These are phyloP conservation scores for Aspergillus cejpii DNA, from an alignment of 2,329 filamentous ascomycete species.

Conservation along the genomic window DNA sequence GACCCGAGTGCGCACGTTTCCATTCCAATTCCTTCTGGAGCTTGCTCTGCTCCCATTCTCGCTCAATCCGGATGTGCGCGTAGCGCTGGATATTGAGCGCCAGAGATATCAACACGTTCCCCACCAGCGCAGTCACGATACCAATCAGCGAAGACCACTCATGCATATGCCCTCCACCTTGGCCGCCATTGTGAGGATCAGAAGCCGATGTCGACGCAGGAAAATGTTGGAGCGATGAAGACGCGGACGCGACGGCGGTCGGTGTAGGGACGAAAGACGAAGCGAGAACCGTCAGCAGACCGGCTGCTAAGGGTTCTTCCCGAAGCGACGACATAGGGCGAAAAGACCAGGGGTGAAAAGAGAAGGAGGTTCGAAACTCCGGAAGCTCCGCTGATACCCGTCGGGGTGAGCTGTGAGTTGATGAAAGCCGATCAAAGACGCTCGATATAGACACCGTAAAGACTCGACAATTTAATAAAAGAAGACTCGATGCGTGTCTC, in stretches of 20 bases:
- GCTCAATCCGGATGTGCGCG: conserved; percentile 77
- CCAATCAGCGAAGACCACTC: conserved; percentile 90
- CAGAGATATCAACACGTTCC: conserved; percentile 89
- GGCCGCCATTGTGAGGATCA: conserved; percentile 17
- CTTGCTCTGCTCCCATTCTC: conserved; percentile 57
- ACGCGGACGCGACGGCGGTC: conserved; percentile 10
- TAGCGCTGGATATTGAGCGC: conserved; percentile 96
- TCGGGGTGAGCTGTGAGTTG: background rate
- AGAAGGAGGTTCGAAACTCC: conserved; percentile 2
- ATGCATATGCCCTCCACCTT: conserved; percentile 18
- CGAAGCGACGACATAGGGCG: conserved; percentile 23
- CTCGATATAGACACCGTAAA: background rate
- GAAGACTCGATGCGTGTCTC: background rate
- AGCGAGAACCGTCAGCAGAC: conserved; percentile 24
- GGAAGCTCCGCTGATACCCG: conserved; percentile 6
- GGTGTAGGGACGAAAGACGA: conserved; percentile 21
- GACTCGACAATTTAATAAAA: background rate
- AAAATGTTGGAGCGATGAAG: conserved; percentile 15
- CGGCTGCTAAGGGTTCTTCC: conserved; percentile 24
- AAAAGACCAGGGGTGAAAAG: conserved; percentile 4
- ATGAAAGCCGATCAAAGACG: background rate
- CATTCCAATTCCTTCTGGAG: conserved; percentile 51
- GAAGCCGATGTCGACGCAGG: conserved; percentile 14
- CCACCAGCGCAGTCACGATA: conserved; percentile 84
- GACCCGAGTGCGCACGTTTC: conserved; percentile 37